Conservation (phyloP, 176 grass and related monocot species). For the Paspalum vaginatum region DNA sequence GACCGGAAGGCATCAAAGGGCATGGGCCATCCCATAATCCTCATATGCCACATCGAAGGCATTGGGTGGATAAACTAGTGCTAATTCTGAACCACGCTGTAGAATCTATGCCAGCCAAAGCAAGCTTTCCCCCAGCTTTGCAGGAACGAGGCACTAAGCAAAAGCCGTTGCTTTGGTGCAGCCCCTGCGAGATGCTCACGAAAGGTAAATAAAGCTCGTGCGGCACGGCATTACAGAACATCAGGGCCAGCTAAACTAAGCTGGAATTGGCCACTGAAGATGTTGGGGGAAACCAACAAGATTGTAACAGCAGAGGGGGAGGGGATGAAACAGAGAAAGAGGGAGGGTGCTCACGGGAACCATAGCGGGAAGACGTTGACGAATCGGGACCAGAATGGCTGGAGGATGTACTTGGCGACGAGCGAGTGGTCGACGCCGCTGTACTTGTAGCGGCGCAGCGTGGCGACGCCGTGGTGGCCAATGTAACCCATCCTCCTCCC, state of each 20-base stretch:
- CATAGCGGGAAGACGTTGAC: conserved; percentile 92
- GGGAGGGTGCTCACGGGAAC: conserved; percentile 70
- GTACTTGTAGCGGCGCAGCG: conserved; percentile 89
- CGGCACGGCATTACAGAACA: neutral
- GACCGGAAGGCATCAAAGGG: neutral
- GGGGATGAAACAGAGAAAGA: neutral
- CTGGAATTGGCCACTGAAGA: too few relatives aligned
- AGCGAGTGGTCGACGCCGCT: conserved; percentile 95
- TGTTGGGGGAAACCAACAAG: too few relatives aligned
- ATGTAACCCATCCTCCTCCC: conserved; percentile 71
- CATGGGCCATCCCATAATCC: neutral
- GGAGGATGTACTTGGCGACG: conserved; percentile 95
- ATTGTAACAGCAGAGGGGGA: too few relatives aligned
- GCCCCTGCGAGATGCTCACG: conserved; percentile 12
- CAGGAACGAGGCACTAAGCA: neutral
- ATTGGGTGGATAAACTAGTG: neutral
- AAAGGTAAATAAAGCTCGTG: conserved; percentile 16
- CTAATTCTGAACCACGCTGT: neutral
- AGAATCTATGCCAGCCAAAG: conserved; percentile 1
- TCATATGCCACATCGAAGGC: conserved; percentile 1
- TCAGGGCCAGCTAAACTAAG: neutral
- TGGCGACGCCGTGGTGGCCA: conserved; percentile 77
- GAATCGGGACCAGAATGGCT: conserved; percentile 86
- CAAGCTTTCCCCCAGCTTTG: conserved; percentile 10
- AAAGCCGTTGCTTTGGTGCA: conserved; percentile 5